phyloP scores from a whole-genome alignment of 2,329 filamentous ascomycete genomes.

The Cadophora luteo-olivacea region DNA sequence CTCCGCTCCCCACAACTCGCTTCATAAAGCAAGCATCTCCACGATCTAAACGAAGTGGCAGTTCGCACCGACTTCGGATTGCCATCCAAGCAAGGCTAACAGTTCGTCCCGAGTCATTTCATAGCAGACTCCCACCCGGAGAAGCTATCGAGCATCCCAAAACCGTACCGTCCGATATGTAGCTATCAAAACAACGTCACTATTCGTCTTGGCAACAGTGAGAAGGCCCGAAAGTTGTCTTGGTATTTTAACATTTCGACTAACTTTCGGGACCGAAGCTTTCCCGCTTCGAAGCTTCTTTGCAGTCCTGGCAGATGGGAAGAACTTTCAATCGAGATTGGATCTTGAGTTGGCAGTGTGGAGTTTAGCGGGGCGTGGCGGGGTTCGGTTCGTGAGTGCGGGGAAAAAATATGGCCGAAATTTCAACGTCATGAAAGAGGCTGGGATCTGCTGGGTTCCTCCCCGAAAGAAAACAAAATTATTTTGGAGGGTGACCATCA shows the following conservation, averaged over 20 bases:
- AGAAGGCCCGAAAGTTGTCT: constrained; percentile 18
- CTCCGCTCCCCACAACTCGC: not conserved
- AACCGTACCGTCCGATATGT: not conserved
- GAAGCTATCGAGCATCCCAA: not conserved
- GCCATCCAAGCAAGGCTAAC: not conserved
- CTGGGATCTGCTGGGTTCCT: not conserved
- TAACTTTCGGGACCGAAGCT: not conserved
- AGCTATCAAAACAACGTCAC: constrained; percentile 4
- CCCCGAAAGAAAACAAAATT: not conserved
- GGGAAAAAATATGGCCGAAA: constrained; percentile 4
- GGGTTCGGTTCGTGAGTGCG: not conserved
- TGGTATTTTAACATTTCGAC: not conserved
- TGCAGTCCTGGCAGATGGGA: not conserved
- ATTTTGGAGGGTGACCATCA: not conserved
- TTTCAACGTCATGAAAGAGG: constrained; percentile 1
- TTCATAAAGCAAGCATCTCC: constrained; percentile 3
- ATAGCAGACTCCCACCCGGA: not conserved
- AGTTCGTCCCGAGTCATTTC: constrained; percentile 10
- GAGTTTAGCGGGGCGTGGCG: not conserved
- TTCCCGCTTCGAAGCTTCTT: not conserved
- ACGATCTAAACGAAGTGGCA: constrained; percentile 11
- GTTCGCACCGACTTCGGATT: constrained; percentile 2
- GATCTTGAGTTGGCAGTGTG: not conserved
- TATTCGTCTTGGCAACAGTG: constrained; percentile 5
- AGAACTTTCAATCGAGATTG: not conserved